Base-by-base conservation (phyloP, 257 asterid genomes). In the Hygrophila difformis region DNA sequence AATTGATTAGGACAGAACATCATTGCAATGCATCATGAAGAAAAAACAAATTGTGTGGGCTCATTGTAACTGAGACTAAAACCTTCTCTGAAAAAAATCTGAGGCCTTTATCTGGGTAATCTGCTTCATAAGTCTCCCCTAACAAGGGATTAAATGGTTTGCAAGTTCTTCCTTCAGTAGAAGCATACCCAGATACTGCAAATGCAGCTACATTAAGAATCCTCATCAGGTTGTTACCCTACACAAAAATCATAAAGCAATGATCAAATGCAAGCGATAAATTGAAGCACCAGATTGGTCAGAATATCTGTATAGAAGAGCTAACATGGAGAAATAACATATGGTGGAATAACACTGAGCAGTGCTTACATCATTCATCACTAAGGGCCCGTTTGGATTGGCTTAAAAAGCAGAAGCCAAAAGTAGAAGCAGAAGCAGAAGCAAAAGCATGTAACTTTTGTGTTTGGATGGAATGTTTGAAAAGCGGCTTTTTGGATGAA, bases 101-200 rank as follows among this genome's bases (percentile, higher is more conserved):
- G 55, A 89, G 73, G 65, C 98, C 98, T 73, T 89, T 85, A 64
- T 89, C 98, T 12, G 93, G 81, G 71, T 63, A 89, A 39, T 82
- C 94, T 8, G 98, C 95, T 71, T 88, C 97, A 49, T 81, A 88
- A 15, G 97, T 88, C 77, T 88, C 97, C 57, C 97, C 97, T 49
- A 89, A 63, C 61, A 89, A 54, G 0, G 98, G 98, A 77, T 89
- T 85, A 59, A 89, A 85, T 55, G 98, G 98, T 69, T 89, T 89
- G 83, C 98, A 89, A 53, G 62, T 75, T 60, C 98, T 73, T 69
- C 96, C 96, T 11, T 82, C 96, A 1, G 98, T 84, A 62, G 87
- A 85, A 54, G 98, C 91, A 77, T 89, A 89, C 55, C 93, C 94
- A 60, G 98, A 89, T 55, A 85, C 94, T 39, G 98, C 96, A 72